A percentile compares a stretch with the other conserved stretches of the same genome.
Evolutionary conservation across 1,284 basidiomycete genomes (phyloP).

Genomic region (Pseudozyma hubeiensis): DNA sequence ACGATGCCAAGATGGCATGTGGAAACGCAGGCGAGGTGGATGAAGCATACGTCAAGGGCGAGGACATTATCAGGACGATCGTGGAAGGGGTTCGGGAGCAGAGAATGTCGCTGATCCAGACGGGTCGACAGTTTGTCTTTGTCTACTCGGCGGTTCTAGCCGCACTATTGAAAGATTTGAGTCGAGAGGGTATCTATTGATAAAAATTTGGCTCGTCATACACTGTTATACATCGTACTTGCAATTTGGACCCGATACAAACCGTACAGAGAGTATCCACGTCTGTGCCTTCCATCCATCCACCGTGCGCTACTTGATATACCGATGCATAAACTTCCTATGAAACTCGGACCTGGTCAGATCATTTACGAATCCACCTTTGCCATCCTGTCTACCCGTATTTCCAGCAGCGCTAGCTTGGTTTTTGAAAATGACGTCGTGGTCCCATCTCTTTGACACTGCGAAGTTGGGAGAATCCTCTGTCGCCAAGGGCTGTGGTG

Average conservation of each 20-base stretch:
- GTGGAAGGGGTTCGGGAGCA: conserved; percentile 61
- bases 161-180: conserved; percentile 54
- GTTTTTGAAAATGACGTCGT: conserved; percentile 68
- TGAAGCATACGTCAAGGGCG: conserved; percentile 19
- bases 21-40: conserved; percentile 8
- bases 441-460: conserved; percentile 64
- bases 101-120: conserved; percentile 67
- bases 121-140: conserved; percentile 66
- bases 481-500: background rate
- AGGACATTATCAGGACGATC: conserved; percentile 42
- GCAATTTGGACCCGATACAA: too few relatives aligned
- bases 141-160: conserved; percentile 59
- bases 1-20: conserved; percentile 3
- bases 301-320: conserved; percentile 48
- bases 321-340: conserved; percentile 63
- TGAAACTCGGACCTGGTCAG: conserved; percentile 65
- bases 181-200: conserved; percentile 18
- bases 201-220: background rate
- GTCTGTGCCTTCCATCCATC: too few relatives aligned
- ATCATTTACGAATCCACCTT: conserved; percentile 62
- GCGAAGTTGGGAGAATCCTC: conserved; percentile 24
- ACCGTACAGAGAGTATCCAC: too few relatives aligned
- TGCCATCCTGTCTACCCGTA: background rate
- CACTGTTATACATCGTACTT: too few relatives aligned
- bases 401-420: conserved; percentile 40